Conservation (phyloP, 169 alveolate genomes). For the Cryptosporidium ryanae region DNA sequence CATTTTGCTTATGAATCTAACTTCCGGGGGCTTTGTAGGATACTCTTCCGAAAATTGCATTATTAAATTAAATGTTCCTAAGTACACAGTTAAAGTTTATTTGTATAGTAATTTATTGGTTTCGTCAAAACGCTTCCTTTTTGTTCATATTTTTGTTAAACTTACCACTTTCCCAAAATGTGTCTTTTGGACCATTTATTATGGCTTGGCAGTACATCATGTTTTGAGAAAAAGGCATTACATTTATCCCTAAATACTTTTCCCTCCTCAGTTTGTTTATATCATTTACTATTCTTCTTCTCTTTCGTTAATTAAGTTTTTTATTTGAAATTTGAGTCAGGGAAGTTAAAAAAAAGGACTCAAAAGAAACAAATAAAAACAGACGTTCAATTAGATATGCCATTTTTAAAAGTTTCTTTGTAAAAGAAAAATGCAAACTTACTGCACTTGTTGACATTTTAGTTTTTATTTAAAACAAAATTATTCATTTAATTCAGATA, state of each 20-base stretch:
- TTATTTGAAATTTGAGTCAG: background rate
- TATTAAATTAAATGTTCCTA: conserved; percentile 87
- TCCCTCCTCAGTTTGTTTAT: conserved; percentile 92
- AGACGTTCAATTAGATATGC: too few relatives aligned
- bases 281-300: conserved; percentile 91
- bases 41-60: conserved; percentile 88
- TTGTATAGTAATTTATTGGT: too few relatives aligned
- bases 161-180: conserved; percentile 98
- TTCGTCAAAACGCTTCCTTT: background rate
- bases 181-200: conserved; percentile 97
- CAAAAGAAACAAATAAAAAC: too few relatives aligned
- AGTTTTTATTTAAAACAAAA: too few relatives aligned
- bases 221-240: conserved; percentile 94
- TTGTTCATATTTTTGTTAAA: background rate
- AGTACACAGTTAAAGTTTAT: too few relatives aligned
- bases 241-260: conserved; percentile 92
- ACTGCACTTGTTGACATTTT: conserved; percentile 68
- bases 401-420: background rate
- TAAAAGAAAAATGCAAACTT: background rate
- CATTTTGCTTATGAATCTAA: conserved; percentile 83
- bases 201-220: conserved; percentile 96
- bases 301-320: conserved; percentile 3
- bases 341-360: background rate
- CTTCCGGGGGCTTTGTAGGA: conserved; percentile 88
- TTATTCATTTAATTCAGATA: too few relatives aligned